Evolutionary conservation across 1,139 yeast species (phyloP).

Genomic region (Suhomyces taliae): DNA sequence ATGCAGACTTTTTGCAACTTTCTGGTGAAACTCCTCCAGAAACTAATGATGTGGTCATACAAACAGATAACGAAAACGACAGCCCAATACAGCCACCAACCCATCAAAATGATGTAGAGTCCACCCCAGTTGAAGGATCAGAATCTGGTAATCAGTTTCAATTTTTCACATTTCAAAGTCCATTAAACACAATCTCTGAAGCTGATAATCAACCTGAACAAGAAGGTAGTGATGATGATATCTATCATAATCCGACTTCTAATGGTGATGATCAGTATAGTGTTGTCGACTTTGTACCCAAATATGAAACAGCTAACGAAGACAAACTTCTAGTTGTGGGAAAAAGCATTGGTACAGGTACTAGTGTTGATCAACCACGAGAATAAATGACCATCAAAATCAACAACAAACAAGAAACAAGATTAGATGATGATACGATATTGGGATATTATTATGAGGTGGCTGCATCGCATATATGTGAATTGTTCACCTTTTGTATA

Average conservation of each 20-base stretch:
- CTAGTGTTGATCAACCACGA: slow-evolving; percentile 1
- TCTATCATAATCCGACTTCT: slow-evolving; percentile 13
- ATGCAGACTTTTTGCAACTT: slow-evolving; percentile 11
- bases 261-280: slow-evolving; percentile 23
- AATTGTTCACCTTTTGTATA: too few species aligned
- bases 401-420: background rate
- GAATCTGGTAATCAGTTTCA: slow-evolving; percentile 12
- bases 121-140: background rate
- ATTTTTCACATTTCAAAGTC: slow-evolving; percentile 17
- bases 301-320: slow-evolving; percentile 32
- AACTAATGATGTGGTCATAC: background rate
- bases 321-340: slow-evolving; percentile 22
- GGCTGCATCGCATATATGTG: too few species aligned
- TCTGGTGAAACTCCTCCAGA: background rate
- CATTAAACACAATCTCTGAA: slow-evolving; percentile 12
- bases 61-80: background rate
- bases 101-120: background rate
- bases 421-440: too few species aligned
- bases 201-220: slow-evolving; percentile 8
- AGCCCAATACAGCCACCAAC: background rate
- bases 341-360: slow-evolving; percentile 8
- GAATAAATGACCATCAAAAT: background rate
- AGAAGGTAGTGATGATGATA: slow-evolving; percentile 11
- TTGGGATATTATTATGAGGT: too few species aligned
- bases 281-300: slow-evolving; percentile 39